phyloP scores from a whole-genome alignment of 345 rosid genomes.

The Boechera divaricarpa region DNA sequence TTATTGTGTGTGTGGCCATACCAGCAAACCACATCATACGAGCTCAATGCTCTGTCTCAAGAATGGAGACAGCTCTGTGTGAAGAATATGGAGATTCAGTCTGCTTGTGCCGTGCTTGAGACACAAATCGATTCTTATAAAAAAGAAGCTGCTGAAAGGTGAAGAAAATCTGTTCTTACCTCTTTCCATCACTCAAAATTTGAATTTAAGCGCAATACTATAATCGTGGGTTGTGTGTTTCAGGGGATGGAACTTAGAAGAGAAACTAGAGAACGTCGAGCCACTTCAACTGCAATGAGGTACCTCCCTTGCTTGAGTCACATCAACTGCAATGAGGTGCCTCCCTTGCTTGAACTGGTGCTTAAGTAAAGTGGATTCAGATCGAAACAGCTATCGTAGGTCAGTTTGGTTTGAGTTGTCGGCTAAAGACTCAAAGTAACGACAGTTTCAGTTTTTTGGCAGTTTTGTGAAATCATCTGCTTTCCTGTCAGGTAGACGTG shows the following conservation, averaged over 20 bases:
- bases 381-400: neutral
- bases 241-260: slow-evolving; percentile 87
- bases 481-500: neutral
- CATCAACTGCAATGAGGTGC: slow-evolving; percentile 30
- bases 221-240: slow-evolving; percentile 25
- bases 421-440: neutral
- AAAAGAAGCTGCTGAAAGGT: slow-evolving; percentile 85
- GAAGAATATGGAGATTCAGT: slow-evolving; percentile 86
- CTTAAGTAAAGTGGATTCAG: neutral
- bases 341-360: slow-evolving; percentile 17
- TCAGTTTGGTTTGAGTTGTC: slow-evolving; percentile 10
- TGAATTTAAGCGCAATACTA: slow-evolving; percentile 13
- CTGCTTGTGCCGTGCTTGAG: slow-evolving; percentile 73
- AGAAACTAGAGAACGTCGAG: slow-evolving; percentile 56
- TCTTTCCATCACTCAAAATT: slow-evolving; percentile 35
- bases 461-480: neutral
- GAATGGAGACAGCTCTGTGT: slow-evolving; percentile 93
- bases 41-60: slow-evolving; percentile 80
- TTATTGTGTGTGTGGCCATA: slow-evolving; percentile 12
- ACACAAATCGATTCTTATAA: slow-evolving; percentile 62
- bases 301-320: slow-evolving; percentile 22
- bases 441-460: neutral
- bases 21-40: slow-evolving; percentile 91
- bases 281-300: slow-evolving; percentile 33
- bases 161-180: slow-evolving; percentile 23